These are phyloP conservation scores for Leccinum variabile DNA, from an alignment of 1,284 basidiomycete genomes.

Conservation along the genomic window DNA sequence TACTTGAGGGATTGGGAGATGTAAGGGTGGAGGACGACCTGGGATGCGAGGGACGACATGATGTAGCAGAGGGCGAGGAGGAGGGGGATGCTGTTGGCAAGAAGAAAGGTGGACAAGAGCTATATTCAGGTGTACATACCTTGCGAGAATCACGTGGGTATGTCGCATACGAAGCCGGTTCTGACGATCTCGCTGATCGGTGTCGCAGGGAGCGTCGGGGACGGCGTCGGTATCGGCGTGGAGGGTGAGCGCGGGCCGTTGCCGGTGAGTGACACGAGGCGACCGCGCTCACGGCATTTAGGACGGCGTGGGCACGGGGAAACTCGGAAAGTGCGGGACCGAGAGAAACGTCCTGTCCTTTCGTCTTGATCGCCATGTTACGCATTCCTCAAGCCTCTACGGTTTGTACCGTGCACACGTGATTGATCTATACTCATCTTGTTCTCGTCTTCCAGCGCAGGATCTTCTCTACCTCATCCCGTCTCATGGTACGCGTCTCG, in stretches of 20 bases:
- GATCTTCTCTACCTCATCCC: slow-evolving; percentile 40
- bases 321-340: slow-evolving; percentile 20
- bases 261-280: background rate
- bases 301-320: slow-evolving; percentile 3
- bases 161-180: slow-evolving; percentile 14
- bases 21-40: slow-evolving; percentile 82
- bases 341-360: background rate
- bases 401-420: slow-evolving; percentile 28
- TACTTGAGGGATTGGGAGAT: slow-evolving; percentile 78
- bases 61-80: slow-evolving; percentile 13
- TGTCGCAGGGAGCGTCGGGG: background rate
- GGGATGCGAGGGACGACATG: slow-evolving; percentile 69
- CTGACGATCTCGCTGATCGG: background rate
- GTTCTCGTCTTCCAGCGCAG: slow-evolving; percentile 2
- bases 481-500: slow-evolving; percentile 45
- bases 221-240: background rate
- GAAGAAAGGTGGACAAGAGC: slow-evolving; percentile 1
- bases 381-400: slow-evolving; percentile 3
- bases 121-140: slow-evolving; percentile 9
- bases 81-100: slow-evolving; percentile 8
- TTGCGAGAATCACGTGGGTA: slow-evolving; percentile 33
- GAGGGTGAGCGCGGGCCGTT: background rate
- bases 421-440: slow-evolving; percentile 17
- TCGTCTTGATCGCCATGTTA: background rate
- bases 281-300: background rate